Evolutionary conservation across 169 alveolate species (phyloP), one percentile per base, ranked within the genome.

Genomic region (Amoebophrya sp.): DNA sequence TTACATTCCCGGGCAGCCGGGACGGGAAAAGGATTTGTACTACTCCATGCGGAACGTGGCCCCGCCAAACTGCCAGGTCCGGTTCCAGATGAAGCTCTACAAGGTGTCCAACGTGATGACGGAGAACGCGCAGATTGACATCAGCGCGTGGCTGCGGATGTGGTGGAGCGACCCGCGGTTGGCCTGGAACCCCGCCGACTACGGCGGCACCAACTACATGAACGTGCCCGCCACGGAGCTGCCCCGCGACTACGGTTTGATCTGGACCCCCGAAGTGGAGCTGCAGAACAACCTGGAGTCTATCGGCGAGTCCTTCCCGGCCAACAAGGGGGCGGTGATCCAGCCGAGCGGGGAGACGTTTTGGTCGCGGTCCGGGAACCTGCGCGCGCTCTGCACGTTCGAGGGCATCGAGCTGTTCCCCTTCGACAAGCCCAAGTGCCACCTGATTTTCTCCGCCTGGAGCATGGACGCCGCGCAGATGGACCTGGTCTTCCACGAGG

Each of bases 201-300:
- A 66, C 83, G 83, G 18, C 35, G 83, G 83, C 83, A 66, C 83
- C 35, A 18, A n/a, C 1, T 66, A 25, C 35, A 66, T 66, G 39
- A 66, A 66, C 83, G 83, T 66, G 39, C 83, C 83, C 35, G 83
- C 83, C 32, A 66, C 83, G 29, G 83, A 66, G 83, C 35, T 66
- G 83, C 83, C 83, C 32, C 83, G 83, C 35, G 83, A 66, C 83
- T 66, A 66, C 83, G 83, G 83, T n/a, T 18, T 66, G 39, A 66
- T 66, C 12, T 66, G 83, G 83, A 66, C 83, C 35, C 83, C 83
- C 1, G 83, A 66, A n/a, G 18, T 66, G 32, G 83, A 66, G 83
- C 35, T 66, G 35, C 83, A 66, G 32, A 66, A 66, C 83, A n/a
- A n/a, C 83, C 38, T 66, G 83, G 83, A 66, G 18, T n/a, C 83